Base-by-base conservation (phyloP, 176 grass and related monocot species). In the Urochloa ruziziensis region DNA sequence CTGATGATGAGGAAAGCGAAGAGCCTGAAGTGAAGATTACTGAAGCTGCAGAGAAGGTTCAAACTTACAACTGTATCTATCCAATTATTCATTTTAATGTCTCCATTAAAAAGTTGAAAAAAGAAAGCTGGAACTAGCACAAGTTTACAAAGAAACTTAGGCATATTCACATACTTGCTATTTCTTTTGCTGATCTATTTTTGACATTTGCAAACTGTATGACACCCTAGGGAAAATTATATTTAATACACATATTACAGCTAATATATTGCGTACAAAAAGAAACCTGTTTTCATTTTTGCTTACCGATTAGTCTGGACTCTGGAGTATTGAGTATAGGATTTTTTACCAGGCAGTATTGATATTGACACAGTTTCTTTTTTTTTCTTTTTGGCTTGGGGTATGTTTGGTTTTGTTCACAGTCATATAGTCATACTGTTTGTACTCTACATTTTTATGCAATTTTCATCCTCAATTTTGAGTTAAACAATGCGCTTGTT, bases 11-110 rank as follows among this genome's bases (percentile, higher is more conserved):
- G 63, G 85, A 81, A 78, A 82, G 39, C 68, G 91, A 95, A 78
- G 93, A 98, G 37, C 57, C 91, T 80, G 59, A 81, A 72, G 65
- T 87, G 28, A 95, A 86, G 70, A 80, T 95, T 57, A 87, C 80
- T 83, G 96, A 98, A 88, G 91, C 90, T 93, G 93, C 89, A 85
- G 89, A 93, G 62, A 98, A 98, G 96, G 96, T 98, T 70, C 2
- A 27, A 52, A 73, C 43, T 18, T 27, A 79, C 46, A 79, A 10
- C 21, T 81, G 5, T 84, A 39, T 74, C 36, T 62, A 30, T 42
- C 52, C 8, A 76, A 7, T 34, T 24, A 4, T 56, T 66, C 7
- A 4, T 18, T 43, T 19, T 10, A 24, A 39, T 85, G n/a, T 72
- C 46, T 49, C 49, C 27, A 32, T 49, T 21, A 17, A 6, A 17